Evolutionary conservation across 2,329 filamentous ascomycete species (phyloP).

Genomic region (Aspergillus ustus): DNA sequence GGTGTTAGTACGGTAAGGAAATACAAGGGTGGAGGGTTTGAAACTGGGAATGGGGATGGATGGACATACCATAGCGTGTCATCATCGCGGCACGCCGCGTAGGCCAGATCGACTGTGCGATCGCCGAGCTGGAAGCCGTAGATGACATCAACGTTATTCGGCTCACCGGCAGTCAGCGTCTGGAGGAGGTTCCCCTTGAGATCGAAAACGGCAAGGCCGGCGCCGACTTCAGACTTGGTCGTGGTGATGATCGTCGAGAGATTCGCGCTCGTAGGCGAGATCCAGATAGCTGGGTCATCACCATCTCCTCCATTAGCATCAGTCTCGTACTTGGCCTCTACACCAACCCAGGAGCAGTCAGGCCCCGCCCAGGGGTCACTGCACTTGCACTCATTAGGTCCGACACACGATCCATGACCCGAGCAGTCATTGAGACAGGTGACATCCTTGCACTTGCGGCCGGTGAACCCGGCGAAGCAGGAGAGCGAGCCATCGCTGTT

Average conservation of each 20-base stretch:
- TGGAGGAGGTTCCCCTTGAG: constrained; percentile 11
- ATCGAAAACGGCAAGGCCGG: constrained; percentile 11
- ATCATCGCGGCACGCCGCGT: constrained; percentile 13
- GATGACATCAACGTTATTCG: constrained; percentile 17
- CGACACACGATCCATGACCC: constrained; percentile 4
- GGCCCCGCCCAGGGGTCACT: background rate
- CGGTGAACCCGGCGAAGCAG: constrained; percentile 16
- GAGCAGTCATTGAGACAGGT: constrained; percentile 12
- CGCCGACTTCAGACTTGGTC: constrained; percentile 10
- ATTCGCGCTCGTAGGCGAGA: background rate
- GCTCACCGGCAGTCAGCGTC: constrained; percentile 7
- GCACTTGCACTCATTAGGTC: constrained; percentile 13
- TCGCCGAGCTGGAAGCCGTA: constrained; percentile 1
- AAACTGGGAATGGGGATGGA: too few species aligned
- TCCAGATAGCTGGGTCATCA: constrained; percentile 17
- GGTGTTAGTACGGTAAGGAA: background rate
- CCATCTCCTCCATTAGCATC: constrained; percentile 16
- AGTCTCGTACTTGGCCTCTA: constrained; percentile 11
- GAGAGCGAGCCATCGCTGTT: constrained; percentile 1
- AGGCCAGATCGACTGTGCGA: constrained; percentile 8
- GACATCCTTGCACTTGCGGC: background rate
- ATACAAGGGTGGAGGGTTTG: too few species aligned
- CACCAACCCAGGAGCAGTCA: constrained; percentile 13
- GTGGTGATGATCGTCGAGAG: constrained; percentile 12
- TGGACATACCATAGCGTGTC: constrained; percentile 13